Conservation (phyloP, 108 stramenopile species). For the Skeletonema menzelii region DNA sequence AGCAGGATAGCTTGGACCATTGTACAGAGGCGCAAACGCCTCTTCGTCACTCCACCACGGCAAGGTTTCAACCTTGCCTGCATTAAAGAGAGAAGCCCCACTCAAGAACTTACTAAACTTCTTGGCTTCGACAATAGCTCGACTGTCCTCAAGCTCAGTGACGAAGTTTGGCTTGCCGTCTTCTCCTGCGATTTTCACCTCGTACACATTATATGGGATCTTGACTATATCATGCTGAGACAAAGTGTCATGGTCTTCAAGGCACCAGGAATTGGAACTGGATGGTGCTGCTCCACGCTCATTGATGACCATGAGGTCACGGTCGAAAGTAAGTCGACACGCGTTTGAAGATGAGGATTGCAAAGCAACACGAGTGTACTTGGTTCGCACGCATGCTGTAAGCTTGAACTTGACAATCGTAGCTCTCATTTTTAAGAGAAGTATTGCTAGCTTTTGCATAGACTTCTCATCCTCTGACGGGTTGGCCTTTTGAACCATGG, state of each 20-base stretch:
- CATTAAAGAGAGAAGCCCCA: constrained; percentile 22
- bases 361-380: constrained; percentile 35
- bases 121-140: constrained; percentile 18
- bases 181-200: constrained; percentile 37
- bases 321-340: constrained; percentile 42
- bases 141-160: not conserved
- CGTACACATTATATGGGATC: constrained; percentile 36
- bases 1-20: not conserved
- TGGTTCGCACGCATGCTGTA: constrained; percentile 36
- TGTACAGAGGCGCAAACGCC: constrained; percentile 11
- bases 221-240: not conserved
- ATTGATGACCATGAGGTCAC: constrained; percentile 33
- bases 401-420: constrained; percentile 33
- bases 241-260: constrained; percentile 8
- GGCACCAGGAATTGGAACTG: constrained; percentile 16
- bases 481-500: constrained; percentile 16
- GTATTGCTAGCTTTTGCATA: constrained; percentile 1
- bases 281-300: constrained; percentile 12
- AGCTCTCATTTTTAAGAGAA: constrained; percentile 27
- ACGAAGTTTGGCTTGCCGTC: constrained; percentile 11
- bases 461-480: constrained; percentile 7
- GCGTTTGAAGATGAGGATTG: constrained; percentile 27
- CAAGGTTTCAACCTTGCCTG: constrained; percentile 4
- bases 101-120: constrained; percentile 48
- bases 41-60: constrained; percentile 42